These are phyloP conservation scores for Pythium insidiosum DNA, from an alignment of 352 stramenopile species.

Conservation along the genomic window DNA sequence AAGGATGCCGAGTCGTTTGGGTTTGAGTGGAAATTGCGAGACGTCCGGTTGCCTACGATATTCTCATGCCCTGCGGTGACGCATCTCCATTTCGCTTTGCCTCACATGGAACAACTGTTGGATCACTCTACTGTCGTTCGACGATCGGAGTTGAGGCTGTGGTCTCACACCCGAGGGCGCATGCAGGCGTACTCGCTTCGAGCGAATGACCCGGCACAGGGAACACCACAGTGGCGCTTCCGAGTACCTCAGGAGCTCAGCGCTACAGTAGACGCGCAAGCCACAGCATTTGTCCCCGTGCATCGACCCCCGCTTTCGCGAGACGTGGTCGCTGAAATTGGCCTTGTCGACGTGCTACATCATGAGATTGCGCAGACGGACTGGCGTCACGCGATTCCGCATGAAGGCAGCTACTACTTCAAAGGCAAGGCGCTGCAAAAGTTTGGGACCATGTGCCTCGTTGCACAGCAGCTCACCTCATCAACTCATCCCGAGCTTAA, in stretches of 20 bases:
- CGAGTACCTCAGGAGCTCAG: slow-evolving; percentile 27
- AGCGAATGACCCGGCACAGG: not conserved
- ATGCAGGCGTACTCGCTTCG: slow-evolving; percentile 50
- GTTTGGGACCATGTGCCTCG: slow-evolving; percentile 69
- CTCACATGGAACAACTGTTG: slow-evolving; percentile 50
- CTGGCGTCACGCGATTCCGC: slow-evolving; percentile 39
- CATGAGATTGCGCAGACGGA: slow-evolving; percentile 58
- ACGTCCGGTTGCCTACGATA: not conserved
- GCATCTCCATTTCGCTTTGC: slow-evolving; percentile 56
- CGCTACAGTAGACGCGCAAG: slow-evolving; percentile 27
- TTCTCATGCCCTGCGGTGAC: not conserved
- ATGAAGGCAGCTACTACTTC: slow-evolving; percentile 79
- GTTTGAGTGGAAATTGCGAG: slow-evolving; percentile 47
- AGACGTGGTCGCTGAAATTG: slow-evolving; percentile 16
- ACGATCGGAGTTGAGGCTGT: slow-evolving; percentile 44
- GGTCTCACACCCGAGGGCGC: slow-evolving; percentile 62
- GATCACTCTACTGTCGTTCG: slow-evolving; percentile 26
- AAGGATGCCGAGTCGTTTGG: slow-evolving; percentile 34
- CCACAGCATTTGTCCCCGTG: slow-evolving; percentile 43
- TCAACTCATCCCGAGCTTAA: slow-evolving; percentile 45
- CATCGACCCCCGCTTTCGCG: slow-evolving; percentile 13
- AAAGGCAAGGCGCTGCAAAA: slow-evolving; percentile 77
- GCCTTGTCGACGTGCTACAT: slow-evolving; percentile 22
- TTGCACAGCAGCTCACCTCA: slow-evolving; percentile 48
- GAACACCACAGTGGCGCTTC: slow-evolving; percentile 39